phyloP scores from a whole-genome alignment of 139 green algal species.

The Chlorella vulgaris region DNA sequence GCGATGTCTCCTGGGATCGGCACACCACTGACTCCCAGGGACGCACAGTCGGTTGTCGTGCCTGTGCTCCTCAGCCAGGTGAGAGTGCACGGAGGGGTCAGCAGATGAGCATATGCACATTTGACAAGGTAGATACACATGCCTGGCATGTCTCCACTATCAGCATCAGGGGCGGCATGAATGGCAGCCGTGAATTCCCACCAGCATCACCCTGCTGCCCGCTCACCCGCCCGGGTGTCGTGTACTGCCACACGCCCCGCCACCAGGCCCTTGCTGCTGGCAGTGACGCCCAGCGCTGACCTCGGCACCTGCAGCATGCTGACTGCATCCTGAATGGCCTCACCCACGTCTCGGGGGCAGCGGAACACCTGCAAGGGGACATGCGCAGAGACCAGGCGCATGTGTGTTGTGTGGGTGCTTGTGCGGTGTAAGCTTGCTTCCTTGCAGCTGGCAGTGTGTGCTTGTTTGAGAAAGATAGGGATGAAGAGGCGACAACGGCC shows the following conservation, averaged over 20 bases:
- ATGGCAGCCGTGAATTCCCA: too few species aligned
- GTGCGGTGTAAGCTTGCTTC: too few species aligned
- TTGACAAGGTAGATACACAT: too few species aligned
- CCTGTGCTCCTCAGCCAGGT: neutral
- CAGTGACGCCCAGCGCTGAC: constrained; percentile 64
- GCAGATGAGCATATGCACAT: too few species aligned
- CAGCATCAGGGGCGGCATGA: too few species aligned
- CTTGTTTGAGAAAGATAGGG: too few species aligned
- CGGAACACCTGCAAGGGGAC: constrained; percentile 46
- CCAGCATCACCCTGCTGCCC: neutral
- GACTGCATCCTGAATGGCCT: constrained; percentile 66
- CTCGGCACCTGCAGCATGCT: constrained; percentile 68
- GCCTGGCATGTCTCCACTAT: too few species aligned
- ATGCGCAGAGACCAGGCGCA: neutral
- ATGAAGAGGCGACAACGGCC: too few species aligned
- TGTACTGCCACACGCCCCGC: constrained; percentile 62
- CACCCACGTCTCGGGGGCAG: constrained; percentile 45
- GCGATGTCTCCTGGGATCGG: constrained; percentile 66
- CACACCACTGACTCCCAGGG: constrained; percentile 1
- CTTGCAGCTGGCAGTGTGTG: too few species aligned
- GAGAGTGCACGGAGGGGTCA: too few species aligned
- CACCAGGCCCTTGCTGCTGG: constrained; percentile 68
- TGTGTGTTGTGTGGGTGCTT: too few species aligned
- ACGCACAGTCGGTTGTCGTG: constrained; percentile 56
- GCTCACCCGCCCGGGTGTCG: constrained; percentile 17